Conservation (phyloP, 352 stramenopile genomes). For the Paralagenidium karlingii region DNA sequence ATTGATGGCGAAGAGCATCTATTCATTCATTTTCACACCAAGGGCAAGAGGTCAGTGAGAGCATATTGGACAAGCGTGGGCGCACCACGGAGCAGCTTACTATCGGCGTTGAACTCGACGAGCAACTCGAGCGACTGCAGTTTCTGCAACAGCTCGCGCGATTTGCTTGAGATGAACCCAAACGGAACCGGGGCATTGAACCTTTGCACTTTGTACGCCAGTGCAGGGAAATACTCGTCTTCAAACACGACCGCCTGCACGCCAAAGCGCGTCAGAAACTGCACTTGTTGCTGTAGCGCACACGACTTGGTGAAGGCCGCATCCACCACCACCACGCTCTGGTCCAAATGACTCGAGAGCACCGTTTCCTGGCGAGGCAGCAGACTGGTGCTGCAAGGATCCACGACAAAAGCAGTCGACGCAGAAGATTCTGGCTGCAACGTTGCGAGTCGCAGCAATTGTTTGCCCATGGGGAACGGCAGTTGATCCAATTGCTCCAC, state of each 20-base stretch:
- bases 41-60: background rate
- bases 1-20: conserved; percentile 54
- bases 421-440: background rate
- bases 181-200: background rate
- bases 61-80: background rate
- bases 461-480: conserved; percentile 24
- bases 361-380: background rate
- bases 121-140: conserved; percentile 5
- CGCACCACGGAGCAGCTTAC: conserved; percentile 14
- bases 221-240: conserved; percentile 3
- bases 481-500: background rate
- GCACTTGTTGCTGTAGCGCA: background rate
- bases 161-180: background rate
- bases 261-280: conserved; percentile 2
- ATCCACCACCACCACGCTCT: no score
- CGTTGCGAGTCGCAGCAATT: conserved; percentile 9
- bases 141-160: background rate
- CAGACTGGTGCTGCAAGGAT: background rate
- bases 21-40: background rate
- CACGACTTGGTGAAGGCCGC: background rate
- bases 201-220: conserved; percentile 2
- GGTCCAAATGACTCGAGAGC: no score
- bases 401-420: background rate
- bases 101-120: conserved; percentile 50
- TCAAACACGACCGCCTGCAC: background rate